Conservation (phyloP, 371 early-diverging fungal species). For the Parasitella parasitica region DNA sequence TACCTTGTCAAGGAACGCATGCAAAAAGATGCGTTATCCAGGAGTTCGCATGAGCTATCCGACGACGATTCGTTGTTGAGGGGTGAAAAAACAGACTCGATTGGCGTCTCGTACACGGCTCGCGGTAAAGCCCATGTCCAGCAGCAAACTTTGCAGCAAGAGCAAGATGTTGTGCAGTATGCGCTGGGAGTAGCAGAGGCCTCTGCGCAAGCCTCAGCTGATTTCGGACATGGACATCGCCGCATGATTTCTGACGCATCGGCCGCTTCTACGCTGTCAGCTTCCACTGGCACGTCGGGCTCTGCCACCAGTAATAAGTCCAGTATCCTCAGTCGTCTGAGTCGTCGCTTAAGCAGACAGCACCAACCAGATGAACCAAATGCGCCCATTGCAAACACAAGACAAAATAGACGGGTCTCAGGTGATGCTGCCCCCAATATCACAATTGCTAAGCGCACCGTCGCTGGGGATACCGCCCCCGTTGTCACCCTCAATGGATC, state of each 20-base stretch:
- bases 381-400: neutral
- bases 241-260: neutral
- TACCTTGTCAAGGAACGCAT: conserved; percentile 80
- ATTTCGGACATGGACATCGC: neutral
- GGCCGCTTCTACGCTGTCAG: neutral
- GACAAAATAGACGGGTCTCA: neutral
- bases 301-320: neutral
- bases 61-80: too few species aligned
- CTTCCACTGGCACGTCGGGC: neutral
- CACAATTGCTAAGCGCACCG: neutral
- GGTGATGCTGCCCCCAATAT: neutral
- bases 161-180: neutral
- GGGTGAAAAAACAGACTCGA: neutral
- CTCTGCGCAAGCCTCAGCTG: neutral
- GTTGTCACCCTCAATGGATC: neutral
- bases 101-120: conserved; percentile 3
- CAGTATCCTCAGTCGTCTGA: conserved; percentile 10
- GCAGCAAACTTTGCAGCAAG: neutral
- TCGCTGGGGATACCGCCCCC: neutral
- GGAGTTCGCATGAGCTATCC: too few species aligned
- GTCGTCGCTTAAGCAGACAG: conserved; percentile 11
- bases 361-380: neutral
- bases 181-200: neutral
- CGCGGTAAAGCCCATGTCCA: neutral
- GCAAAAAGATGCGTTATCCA: conserved; percentile 46